These are phyloP conservation scores for Yarrowia sp. DNA, from an alignment of 805 yeast genomes.

Conservation along the genomic window DNA sequence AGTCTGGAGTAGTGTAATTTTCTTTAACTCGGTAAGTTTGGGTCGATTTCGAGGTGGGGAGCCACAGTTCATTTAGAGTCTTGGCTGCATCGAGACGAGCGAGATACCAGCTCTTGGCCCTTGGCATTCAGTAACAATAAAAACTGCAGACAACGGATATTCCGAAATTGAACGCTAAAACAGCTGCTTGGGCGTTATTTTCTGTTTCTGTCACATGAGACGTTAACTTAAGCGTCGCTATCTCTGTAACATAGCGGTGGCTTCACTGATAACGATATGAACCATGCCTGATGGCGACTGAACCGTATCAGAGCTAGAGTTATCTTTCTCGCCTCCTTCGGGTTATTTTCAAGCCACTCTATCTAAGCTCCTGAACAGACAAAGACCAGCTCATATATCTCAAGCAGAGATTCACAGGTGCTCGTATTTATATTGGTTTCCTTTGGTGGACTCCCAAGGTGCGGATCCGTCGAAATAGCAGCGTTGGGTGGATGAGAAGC, in stretches of 20 bases:
- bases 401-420: neutral
- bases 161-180: neutral
- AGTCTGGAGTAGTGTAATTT: constrained; percentile 1
- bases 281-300: constrained; percentile 15
- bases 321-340: constrained; percentile 20
- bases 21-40: neutral
- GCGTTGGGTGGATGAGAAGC: too few relatives aligned
- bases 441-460: neutral
- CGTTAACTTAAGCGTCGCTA: constrained; percentile 2
- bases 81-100: constrained; percentile 21
- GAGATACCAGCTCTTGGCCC: constrained; percentile 17
- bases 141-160: neutral
- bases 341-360: constrained; percentile 34
- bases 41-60: neutral
- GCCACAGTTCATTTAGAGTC: constrained; percentile 27
- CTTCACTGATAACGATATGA: constrained; percentile 21
- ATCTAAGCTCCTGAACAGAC: constrained; percentile 18
- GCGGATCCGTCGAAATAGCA: neutral
- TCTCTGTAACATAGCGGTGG: neutral
- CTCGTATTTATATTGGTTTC: constrained; percentile 21
- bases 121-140: neutral
- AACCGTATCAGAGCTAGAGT: neutral
- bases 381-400: constrained; percentile 9
- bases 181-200: neutral
- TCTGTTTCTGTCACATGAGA: neutral